These are phyloP conservation scores for Ophiostoma australiae DNA, from an alignment of 2,329 filamentous ascomycete genomes.

Conservation along the genomic window DNA sequence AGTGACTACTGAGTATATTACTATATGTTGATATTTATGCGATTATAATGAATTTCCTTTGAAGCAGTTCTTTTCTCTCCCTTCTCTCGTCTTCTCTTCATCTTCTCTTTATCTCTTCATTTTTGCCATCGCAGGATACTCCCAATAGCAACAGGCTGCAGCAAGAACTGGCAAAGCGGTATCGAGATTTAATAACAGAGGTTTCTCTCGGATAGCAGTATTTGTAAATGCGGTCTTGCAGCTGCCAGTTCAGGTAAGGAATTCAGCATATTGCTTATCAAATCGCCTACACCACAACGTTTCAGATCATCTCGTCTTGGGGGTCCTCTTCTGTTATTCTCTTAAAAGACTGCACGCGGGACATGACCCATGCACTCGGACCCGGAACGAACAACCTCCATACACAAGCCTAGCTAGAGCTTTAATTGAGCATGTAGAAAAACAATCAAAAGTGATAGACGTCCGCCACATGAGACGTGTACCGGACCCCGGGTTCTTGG, in stretches of 20 bases:
- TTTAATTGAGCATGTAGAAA: not conserved
- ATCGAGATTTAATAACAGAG: not conserved
- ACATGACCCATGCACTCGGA: not conserved
- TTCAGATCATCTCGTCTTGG: not conserved
- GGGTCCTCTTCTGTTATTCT: not conserved
- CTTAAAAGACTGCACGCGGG: not conserved
- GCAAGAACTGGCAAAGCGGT: not conserved
- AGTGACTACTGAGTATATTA: not conserved
- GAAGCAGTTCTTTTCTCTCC: too few species aligned
- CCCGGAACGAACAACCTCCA: not conserved
- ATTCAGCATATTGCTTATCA: not conserved
- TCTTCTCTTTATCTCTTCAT: not conserved
- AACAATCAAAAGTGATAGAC: not conserved
- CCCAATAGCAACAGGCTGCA: not conserved
- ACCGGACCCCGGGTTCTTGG: not conserved
- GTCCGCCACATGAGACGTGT: conserved; percentile 6
- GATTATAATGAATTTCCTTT: not conserved
- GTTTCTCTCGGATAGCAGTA: too few species aligned
- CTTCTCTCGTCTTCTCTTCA: too few species aligned
- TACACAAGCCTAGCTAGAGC: not conserved
- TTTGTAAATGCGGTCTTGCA: too few species aligned
- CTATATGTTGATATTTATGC: not conserved
- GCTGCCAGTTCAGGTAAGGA: not conserved
- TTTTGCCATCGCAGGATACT: too few species aligned
- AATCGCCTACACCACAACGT: not conserved